A percentile compares a stretch with the other conserved stretches of the same genome.
Evolutionary conservation across 805 yeast genomes (phyloP).

Genomic region (Candida maris): DNA sequence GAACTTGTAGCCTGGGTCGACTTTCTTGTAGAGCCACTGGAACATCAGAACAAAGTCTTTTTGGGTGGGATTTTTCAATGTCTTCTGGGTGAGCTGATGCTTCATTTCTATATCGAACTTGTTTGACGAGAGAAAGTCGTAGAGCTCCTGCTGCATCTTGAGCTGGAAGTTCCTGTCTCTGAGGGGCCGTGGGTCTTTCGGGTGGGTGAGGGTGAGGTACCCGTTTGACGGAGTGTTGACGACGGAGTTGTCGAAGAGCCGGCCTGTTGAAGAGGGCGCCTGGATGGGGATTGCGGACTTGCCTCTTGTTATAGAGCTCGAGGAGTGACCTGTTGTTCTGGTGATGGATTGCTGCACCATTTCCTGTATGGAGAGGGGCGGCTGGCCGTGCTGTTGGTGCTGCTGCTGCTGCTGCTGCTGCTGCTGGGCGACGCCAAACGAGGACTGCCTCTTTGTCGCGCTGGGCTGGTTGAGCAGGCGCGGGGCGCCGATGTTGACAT

Average conservation of each 20-base stretch:
- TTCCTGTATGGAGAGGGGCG: slow-evolving; percentile 24
- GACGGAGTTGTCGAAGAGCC: slow-evolving; percentile 19
- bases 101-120: slow-evolving; percentile 74
- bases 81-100: slow-evolving; percentile 61
- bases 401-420: not conserved
- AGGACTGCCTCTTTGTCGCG: slow-evolving; percentile 24
- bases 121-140: slow-evolving; percentile 57
- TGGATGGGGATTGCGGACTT: slow-evolving; percentile 11
- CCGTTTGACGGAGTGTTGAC: slow-evolving; percentile 17
- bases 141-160: slow-evolving; percentile 62
- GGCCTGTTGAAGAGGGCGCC: slow-evolving; percentile 22
- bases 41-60: slow-evolving; percentile 77
- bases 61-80: slow-evolving; percentile 77
- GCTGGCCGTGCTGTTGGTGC: too few species aligned
- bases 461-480: slow-evolving; percentile 23
- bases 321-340: slow-evolving; percentile 18
- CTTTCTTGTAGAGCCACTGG: slow-evolving; percentile 69
- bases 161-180: slow-evolving; percentile 68
- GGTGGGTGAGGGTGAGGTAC: slow-evolving; percentile 9
- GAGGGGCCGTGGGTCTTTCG: slow-evolving; percentile 69
- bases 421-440: slow-evolving; percentile 20
- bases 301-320: slow-evolving; percentile 13
- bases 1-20: slow-evolving; percentile 78
- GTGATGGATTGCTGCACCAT: slow-evolving; percentile 26
- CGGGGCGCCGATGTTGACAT: slow-evolving; percentile 30